Evolutionary conservation across 192 early-diverging fungal genomes (phyloP).

Genomic region (Podila clonocystis): DNA sequence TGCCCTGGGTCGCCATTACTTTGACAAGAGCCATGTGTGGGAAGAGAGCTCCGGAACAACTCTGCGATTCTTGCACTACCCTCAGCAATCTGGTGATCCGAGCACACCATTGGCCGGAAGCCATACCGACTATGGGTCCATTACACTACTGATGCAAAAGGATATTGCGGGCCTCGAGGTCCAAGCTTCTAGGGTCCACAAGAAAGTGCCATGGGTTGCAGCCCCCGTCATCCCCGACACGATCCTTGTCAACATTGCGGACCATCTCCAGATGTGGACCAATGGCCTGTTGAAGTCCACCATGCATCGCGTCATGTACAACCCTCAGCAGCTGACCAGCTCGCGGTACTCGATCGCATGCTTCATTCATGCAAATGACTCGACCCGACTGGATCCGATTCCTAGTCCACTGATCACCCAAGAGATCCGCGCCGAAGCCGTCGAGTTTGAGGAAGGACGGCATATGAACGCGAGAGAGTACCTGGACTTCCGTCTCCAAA

Average conservation of each 20-base stretch:
- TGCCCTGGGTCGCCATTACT: conserved; percentile 63
- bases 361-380: conserved; percentile 67
- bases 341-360: conserved; percentile 72
- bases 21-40: conserved; percentile 60
- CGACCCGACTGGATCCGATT: conserved; percentile 56
- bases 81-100: conserved; percentile 55
- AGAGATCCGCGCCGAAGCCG: conserved; percentile 18
- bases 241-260: conserved; percentile 70
- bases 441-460: conserved; percentile 47
- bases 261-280: conserved; percentile 74
- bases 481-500: conserved; percentile 49
- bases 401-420: conserved; percentile 50
- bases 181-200: conserved; percentile 47
- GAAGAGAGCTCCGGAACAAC: conserved; percentile 55
- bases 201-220: conserved; percentile 61
- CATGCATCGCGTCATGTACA: conserved; percentile 67
- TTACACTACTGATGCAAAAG: conserved; percentile 76
- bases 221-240: conserved; percentile 65
- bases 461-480: conserved; percentile 66
- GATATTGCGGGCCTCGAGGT: conserved; percentile 68
- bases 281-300: conserved; percentile 68
- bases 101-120: conserved; percentile 61
- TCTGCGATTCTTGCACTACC: conserved; percentile 73
- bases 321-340: conserved; percentile 55
- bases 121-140: conserved; percentile 76